Evolutionary conservation across 1,284 basidiomycete genomes (phyloP).

Genomic region (Leucoagaricus sp.): DNA sequence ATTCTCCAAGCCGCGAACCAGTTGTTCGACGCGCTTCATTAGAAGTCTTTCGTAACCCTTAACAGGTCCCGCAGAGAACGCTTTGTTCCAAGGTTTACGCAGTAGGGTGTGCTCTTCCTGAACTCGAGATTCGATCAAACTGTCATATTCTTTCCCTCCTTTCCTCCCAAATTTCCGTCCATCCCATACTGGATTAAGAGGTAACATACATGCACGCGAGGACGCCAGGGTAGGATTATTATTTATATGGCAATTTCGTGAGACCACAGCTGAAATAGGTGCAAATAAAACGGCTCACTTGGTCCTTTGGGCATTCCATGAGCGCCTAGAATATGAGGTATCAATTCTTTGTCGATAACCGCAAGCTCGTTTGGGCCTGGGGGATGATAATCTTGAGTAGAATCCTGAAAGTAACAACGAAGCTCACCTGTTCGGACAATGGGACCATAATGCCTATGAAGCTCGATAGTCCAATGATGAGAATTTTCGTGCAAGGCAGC

Average conservation of each 20-base stretch:
- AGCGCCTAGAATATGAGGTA: slow-evolving; percentile 32
- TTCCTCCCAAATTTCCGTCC: slow-evolving; percentile 24
- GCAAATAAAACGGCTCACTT: too few relatives aligned
- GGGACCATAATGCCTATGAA: slow-evolving; percentile 43
- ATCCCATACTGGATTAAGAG: slow-evolving; percentile 27
- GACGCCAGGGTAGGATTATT: too few relatives aligned
- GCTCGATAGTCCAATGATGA: slow-evolving; percentile 28
- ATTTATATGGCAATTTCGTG: too few relatives aligned
- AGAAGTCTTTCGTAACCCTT: slow-evolving; percentile 51
- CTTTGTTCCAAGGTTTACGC: slow-evolving; percentile 54
- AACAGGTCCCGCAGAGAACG: slow-evolving; percentile 45
- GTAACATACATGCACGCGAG: too few relatives aligned
- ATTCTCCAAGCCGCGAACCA: slow-evolving; percentile 37
- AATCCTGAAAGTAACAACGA: not conserved
- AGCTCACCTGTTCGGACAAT: slow-evolving; percentile 39
- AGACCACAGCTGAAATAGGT: too few relatives aligned
- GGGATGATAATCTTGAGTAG: not conserved
- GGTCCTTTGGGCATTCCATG: slow-evolving; percentile 40
- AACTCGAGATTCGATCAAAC: slow-evolving; percentile 26
- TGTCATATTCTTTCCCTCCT: slow-evolving; percentile 22
- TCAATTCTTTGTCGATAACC: slow-evolving; percentile 28
- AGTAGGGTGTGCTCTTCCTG: slow-evolving; percentile 44
- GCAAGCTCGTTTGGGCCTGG: slow-evolving; percentile 42
- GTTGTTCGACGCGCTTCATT: slow-evolving; percentile 35
- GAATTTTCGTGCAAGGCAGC: slow-evolving; percentile 30